Conservation (phyloP, 371 early-diverging fungal genomes). For the Mucor circinelloides region DNA sequence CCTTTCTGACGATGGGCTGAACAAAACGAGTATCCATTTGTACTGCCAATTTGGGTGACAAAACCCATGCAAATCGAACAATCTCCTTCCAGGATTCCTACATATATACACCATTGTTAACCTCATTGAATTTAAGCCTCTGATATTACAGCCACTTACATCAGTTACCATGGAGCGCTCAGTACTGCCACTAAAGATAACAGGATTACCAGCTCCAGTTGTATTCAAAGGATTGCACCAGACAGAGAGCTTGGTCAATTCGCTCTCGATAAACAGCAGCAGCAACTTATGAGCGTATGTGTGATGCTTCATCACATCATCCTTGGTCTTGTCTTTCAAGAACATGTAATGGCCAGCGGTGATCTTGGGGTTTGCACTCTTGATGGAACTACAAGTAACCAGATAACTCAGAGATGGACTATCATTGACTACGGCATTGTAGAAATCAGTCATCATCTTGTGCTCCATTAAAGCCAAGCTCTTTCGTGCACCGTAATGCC, state of each 20-base stretch:
- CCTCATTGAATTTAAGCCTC: too few relatives aligned
- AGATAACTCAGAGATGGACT: conserved; percentile 56
- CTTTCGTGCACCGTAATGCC: conserved; percentile 74
- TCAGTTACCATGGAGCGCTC: conserved; percentile 40
- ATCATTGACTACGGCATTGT: conserved; percentile 67
- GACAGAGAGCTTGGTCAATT: conserved; percentile 71
- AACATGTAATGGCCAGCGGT: conserved; percentile 51
- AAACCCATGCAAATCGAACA: conserved; percentile 81
- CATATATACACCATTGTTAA: background rate
- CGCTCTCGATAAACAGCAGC: conserved; percentile 79
- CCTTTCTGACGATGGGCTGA: conserved; percentile 64
- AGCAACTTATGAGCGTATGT: conserved; percentile 48
- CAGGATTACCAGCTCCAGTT: conserved; percentile 36
- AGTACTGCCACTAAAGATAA: conserved; percentile 30
- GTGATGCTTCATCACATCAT: conserved; percentile 28
- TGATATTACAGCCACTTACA: too few relatives aligned
- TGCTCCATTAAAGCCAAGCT: conserved; percentile 65
- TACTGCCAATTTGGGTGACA: conserved; percentile 81
- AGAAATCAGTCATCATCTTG: conserved; percentile 70
- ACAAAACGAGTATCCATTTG: conserved; percentile 78
- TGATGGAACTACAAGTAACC: conserved; percentile 49
- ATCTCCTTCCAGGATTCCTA: conserved; percentile 64
- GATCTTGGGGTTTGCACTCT: conserved; percentile 36
- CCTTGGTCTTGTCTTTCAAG: conserved; percentile 37
- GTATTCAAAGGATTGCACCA: conserved; percentile 73